These are phyloP conservation scores for Chenopodium suecicum DNA, from an alignment of 148 eudicot species.

Conservation along the genomic window DNA sequence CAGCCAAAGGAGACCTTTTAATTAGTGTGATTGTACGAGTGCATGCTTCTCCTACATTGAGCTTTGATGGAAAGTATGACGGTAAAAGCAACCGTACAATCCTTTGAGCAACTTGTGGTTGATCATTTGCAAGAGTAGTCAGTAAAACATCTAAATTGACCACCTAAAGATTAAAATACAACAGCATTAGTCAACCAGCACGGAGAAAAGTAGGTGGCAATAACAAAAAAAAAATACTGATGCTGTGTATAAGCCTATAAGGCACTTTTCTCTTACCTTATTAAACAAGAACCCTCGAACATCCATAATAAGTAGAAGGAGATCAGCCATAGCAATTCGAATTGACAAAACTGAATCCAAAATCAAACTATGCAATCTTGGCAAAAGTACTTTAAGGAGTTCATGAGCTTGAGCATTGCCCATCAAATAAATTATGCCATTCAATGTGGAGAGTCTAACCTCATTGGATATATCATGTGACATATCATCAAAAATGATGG, in stretches of 20 bases:
- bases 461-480: slow-evolving; percentile 58
- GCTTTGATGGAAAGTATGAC: slow-evolving; percentile 79
- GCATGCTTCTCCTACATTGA: slow-evolving; percentile 73
- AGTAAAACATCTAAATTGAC: slow-evolving; percentile 58
- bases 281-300: slow-evolving; percentile 78
- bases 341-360: slow-evolving; percentile 54
- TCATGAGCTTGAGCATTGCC: slow-evolving; percentile 95
- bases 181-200: slow-evolving; percentile 11
- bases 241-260: neutral
- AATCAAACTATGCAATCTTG: slow-evolving; percentile 69
- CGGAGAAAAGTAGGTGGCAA: neutral
- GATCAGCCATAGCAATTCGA: slow-evolving; percentile 71
- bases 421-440: slow-evolving; percentile 74
- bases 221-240: neutral
- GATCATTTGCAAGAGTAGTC: slow-evolving; percentile 74
- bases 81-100: slow-evolving; percentile 83
- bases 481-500: slow-evolving; percentile 77
- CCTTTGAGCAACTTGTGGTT: slow-evolving; percentile 66
- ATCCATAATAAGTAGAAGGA: slow-evolving; percentile 63
- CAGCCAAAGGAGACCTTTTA: slow-evolving; percentile 83
- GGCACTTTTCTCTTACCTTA: slow-evolving; percentile 49
- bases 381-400: slow-evolving; percentile 84
- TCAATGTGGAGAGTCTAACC: slow-evolving; percentile 86
- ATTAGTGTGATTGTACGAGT: slow-evolving; percentile 71
- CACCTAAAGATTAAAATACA: slow-evolving; percentile 44